Evolutionary conservation across 2,329 filamentous ascomycete genomes (phyloP).

Genomic region (Dothideomycetes sp.): DNA sequence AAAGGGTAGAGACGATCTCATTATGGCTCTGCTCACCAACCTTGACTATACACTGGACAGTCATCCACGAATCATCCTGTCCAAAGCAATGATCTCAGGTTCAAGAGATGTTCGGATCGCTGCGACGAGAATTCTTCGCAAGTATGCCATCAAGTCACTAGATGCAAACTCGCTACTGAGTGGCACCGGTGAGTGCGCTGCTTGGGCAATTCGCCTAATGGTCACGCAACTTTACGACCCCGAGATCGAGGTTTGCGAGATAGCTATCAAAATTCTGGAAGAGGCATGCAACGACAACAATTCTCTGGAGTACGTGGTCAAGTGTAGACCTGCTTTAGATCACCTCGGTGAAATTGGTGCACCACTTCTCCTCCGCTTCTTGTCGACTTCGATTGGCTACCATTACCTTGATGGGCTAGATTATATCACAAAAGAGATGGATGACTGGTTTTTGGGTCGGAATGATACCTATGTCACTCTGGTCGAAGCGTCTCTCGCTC

Average conservation of each 20-base stretch:
- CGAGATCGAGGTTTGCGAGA: conserved; percentile 91
- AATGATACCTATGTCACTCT: conserved; percentile 94
- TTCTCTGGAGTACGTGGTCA: conserved; percentile 90
- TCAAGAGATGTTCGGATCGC: conserved; percentile 87
- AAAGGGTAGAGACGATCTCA: conserved; percentile 80
- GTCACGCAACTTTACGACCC: conserved; percentile 98
- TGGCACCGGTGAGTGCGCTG: conserved; percentile 56
- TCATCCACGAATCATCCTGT: conserved; percentile 84
- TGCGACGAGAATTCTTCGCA: conserved; percentile 75
- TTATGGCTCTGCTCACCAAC: conserved; percentile 77
- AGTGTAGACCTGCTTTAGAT: conserved; percentile 87
- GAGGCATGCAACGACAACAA: conserved; percentile 91
- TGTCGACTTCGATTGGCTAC: conserved; percentile 94
- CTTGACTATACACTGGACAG: conserved; percentile 83
- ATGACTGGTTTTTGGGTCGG: conserved; percentile 95
- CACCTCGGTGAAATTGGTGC: conserved; percentile 95
- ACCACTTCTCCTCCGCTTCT: conserved; percentile 78
- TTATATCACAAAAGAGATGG: conserved; percentile 99
- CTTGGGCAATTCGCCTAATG: conserved; percentile 94
- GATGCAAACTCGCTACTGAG: conserved; percentile 29
- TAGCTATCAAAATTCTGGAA: conserved; percentile 92
- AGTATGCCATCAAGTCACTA: conserved; percentile 62
- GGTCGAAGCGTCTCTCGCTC: conserved; percentile 89
- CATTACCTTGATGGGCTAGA: conserved; percentile 94
- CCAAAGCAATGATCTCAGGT: conserved; percentile 84